phyloP scores from a whole-genome alignment of 306 rosid species.

The Phaseolus lunatus region DNA sequence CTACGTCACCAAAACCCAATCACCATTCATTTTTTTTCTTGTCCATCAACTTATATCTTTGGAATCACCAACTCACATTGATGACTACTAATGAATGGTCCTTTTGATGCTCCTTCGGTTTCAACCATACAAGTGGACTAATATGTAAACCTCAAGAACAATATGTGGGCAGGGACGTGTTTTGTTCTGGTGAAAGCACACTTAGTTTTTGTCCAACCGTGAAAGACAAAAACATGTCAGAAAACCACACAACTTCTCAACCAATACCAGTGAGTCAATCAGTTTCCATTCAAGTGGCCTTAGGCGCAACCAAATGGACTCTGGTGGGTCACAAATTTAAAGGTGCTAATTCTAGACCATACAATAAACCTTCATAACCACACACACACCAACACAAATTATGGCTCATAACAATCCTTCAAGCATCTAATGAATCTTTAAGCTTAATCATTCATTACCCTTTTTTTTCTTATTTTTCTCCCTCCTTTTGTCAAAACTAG shows the following conservation, averaged over 20 bases:
- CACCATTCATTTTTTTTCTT: constrained; percentile 11
- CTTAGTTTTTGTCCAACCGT: constrained; percentile 33
- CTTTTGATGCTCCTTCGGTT: constrained; percentile 40
- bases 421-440: constrained; percentile 48
- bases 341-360: constrained; percentile 65
- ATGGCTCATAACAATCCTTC: constrained; percentile 51
- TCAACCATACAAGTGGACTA: constrained; percentile 59
- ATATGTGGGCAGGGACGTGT: constrained; percentile 56
- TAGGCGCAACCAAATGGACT: constrained; percentile 49
- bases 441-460: constrained; percentile 32
- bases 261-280: constrained; percentile 50
- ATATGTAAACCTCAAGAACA: constrained; percentile 46
- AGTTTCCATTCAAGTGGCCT: constrained; percentile 47
- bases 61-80: constrained; percentile 37
- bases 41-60: constrained; percentile 25
- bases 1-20: neutral
- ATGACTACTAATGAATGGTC: constrained; percentile 29
- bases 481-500: constrained; percentile 49
- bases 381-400: constrained; percentile 56
- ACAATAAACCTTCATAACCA: constrained; percentile 53
- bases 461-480: neutral
- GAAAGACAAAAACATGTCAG: constrained; percentile 32
- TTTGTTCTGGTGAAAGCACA: constrained; percentile 29
- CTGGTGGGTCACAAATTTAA: constrained; percentile 54
- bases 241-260: constrained; percentile 30